Percentiles rank a stretch among this genome's conserved stretches.
phyloP scores from a whole-genome alignment of 2,329 filamentous ascomycete species.

The Phaeosphaeriaceae sp. region DNA sequence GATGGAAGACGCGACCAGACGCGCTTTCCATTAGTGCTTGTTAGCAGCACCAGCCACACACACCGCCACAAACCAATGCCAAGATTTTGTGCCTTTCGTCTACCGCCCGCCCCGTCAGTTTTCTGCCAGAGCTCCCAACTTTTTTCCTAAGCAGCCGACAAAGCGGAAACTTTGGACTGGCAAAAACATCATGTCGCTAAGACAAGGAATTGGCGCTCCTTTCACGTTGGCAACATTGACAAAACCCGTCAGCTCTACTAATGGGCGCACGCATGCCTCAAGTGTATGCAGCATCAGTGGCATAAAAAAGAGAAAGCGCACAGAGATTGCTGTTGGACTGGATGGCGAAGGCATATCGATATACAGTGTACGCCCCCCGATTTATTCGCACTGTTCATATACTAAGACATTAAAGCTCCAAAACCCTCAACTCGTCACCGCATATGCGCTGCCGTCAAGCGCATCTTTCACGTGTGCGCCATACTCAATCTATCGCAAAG shows the following conservation, averaged over 20 bases:
- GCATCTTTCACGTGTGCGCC: conserved; percentile 63
- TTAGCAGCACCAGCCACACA: conserved; percentile 1
- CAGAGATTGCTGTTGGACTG: conserved; percentile 65
- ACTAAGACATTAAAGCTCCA: conserved; percentile 56
- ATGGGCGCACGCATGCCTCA: conserved; percentile 51
- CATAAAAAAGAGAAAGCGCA: conserved; percentile 66
- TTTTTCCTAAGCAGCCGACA: conserved; percentile 27
- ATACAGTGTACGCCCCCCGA: conserved; percentile 60
- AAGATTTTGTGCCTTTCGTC: conserved; percentile 13
- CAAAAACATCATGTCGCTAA: conserved; percentile 43
- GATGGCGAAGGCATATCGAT: conserved; percentile 68
- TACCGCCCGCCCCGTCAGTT: conserved; percentile 15
- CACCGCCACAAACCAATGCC: conserved; percentile 11
- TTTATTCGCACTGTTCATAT: conserved; percentile 3
- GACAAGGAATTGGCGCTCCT: conserved; percentile 45
- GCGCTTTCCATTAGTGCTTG: conserved; percentile 5
- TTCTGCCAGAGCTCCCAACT: conserved; percentile 30
- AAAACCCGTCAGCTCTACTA: conserved; percentile 48
- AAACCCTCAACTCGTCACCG: conserved; percentile 65
- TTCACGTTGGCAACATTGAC: conserved; percentile 54
- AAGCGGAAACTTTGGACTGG: conserved; percentile 18
- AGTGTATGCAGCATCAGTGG: conserved; percentile 62
- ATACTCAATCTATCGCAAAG: conserved; percentile 63
- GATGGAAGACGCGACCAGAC: conserved; percentile 17
- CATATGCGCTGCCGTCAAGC: conserved; percentile 67